Conservation (phyloP, 495 filamentous ascomycete genomes). For the Glonium stellatum region DNA sequence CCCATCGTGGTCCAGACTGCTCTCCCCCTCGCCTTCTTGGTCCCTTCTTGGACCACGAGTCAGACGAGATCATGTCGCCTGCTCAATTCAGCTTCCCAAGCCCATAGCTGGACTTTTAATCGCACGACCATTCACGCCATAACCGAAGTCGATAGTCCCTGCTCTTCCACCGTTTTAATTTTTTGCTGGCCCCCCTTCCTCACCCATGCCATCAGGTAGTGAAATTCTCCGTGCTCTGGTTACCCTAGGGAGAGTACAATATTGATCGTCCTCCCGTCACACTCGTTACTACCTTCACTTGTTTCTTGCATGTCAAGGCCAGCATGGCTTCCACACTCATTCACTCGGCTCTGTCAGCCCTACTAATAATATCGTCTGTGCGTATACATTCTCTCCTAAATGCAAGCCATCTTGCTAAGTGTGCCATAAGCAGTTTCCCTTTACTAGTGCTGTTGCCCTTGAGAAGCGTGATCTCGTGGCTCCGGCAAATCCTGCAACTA, state of each 20-base stretch:
- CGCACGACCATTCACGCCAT: too few species aligned
- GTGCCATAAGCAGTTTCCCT: slow-evolving; percentile 2
- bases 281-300: slow-evolving; percentile 1
- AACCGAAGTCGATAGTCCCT: not conserved
- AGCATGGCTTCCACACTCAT: slow-evolving; percentile 6
- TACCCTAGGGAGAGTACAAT: not conserved
- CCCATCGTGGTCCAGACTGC: not conserved
- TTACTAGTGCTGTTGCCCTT: slow-evolving; percentile 1
- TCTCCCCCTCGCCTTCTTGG: not conserved
- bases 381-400: slow-evolving; percentile 2
- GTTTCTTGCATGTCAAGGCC: not conserved
- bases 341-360: not conserved
- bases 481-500: slow-evolving; percentile 6
- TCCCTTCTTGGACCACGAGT: not conserved
- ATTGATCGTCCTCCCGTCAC: not conserved
- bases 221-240: not conserved
- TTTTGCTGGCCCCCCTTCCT: too few species aligned
- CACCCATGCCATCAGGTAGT: not conserved
- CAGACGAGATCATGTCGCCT: not conserved
- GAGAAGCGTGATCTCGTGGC: slow-evolving; percentile 7
- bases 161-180: not conserved
- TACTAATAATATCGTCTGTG: slow-evolving; percentile 18
- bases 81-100: not conserved
- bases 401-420: slow-evolving; percentile 1
- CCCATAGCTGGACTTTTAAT: not conserved